These are phyloP conservation scores for Cicer yamashitae DNA, from an alignment of 306 rosid genomes.

Conservation along the genomic window DNA sequence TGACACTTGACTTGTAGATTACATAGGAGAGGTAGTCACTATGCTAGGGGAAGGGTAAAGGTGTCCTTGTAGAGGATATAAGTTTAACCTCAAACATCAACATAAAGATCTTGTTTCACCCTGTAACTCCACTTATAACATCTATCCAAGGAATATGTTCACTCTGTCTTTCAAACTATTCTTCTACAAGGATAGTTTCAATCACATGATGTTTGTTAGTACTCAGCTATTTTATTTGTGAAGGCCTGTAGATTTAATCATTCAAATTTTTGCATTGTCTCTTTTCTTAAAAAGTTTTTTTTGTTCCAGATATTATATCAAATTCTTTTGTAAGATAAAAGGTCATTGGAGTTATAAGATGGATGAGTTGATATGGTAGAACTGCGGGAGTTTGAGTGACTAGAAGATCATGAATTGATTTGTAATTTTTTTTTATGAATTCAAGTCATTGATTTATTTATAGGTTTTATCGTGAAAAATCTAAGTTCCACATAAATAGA, in stretches of 20 bases:
- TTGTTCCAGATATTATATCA: no score
- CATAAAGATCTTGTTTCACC: conserved; percentile 9
- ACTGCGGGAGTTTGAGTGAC: no score
- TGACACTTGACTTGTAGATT: no score
- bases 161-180: not conserved
- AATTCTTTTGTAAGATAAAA: no score
- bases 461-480: no score
- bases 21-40: not conserved
- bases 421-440: no score
- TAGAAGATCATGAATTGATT: no score
- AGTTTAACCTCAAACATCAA: not conserved
- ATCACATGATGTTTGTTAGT: not conserved
- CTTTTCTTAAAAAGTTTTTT: no score
- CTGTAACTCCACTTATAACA: conserved; percentile 13
- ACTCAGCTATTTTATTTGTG: not conserved
- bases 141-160: not conserved
- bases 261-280: not conserved
- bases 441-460: no score
- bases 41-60: not conserved
- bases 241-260: not conserved
- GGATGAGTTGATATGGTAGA: no score
- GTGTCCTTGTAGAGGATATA: not conserved
- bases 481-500: no score
- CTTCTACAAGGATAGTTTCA: not conserved
- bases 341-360: no score